Evolutionary conservation across 768 basidiomycete genomes (phyloP).

Genomic region (Tubosaeta sp.): DNA sequence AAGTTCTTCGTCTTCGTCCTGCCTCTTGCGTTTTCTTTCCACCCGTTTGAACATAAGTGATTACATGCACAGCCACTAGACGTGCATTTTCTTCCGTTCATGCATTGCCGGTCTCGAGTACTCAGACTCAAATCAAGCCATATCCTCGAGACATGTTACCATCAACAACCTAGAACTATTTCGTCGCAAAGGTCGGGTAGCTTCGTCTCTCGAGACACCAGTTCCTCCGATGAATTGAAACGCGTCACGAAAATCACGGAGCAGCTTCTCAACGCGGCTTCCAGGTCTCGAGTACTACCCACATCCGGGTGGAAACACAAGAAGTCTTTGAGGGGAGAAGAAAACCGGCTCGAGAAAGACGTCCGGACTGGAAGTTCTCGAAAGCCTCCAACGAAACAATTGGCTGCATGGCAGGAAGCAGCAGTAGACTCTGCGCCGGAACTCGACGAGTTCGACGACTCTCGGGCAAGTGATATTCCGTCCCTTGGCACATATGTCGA

Average conservation of each 20-base stretch:
- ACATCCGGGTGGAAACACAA: constrained; percentile 36
- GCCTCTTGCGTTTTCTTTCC: constrained; percentile 58
- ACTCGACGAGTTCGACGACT: constrained; percentile 12
- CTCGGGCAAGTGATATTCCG: constrained; percentile 16
- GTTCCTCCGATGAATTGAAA: constrained; percentile 2
- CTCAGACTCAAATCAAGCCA: constrained; percentile 13
- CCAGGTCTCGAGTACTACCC: constrained; percentile 21
- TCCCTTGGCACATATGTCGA: constrained; percentile 51
- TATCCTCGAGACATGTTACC: constrained; percentile 10
- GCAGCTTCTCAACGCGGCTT: constrained; percentile 34
- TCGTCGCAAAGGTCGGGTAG: constrained; percentile 2
- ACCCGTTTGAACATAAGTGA: constrained; percentile 72
- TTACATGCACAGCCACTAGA: constrained; percentile 28
- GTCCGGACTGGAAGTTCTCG: constrained; percentile 10
- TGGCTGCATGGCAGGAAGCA: constrained; percentile 24
- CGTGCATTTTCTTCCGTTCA: constrained; percentile 25
- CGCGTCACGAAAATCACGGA: constrained; percentile 20
- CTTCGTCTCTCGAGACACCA: background rate
- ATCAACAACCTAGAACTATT: background rate
- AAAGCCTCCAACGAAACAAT: constrained; percentile 23
- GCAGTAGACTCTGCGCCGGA: constrained; percentile 9
- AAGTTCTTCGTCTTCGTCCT: constrained; percentile 60
- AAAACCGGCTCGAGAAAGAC: constrained; percentile 33
- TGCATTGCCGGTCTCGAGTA: constrained; percentile 24
- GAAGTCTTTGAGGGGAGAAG: constrained; percentile 34